Evolutionary conservation across 2,329 filamentous ascomycete genomes (phyloP).

Genomic region (Fusarium circinatum): DNA sequence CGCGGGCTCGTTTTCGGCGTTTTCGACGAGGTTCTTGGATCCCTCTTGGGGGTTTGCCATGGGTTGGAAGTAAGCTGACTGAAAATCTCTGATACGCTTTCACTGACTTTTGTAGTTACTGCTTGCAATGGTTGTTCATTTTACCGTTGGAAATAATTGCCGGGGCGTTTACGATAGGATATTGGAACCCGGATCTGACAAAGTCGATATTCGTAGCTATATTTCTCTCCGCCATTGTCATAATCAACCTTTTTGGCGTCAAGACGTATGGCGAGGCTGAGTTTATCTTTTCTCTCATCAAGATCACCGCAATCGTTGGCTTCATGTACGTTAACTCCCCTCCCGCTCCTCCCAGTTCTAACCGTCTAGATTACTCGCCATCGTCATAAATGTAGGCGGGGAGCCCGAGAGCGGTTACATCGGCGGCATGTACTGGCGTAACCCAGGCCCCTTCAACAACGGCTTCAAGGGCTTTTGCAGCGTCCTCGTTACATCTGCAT

Average conservation of each 20-base stretch:
- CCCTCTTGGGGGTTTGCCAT: slow-evolving; percentile 96
- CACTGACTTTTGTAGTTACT: slow-evolving; percentile 67
- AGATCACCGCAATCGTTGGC: slow-evolving; percentile 84
- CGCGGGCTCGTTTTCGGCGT: slow-evolving; percentile 90
- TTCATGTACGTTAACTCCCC: slow-evolving; percentile 75
- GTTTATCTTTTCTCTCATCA: slow-evolving; percentile 87
- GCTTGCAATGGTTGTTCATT: slow-evolving; percentile 86
- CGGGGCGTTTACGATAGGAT: slow-evolving; percentile 83
- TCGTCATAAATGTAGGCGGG: slow-evolving; percentile 86
- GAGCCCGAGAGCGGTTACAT: slow-evolving; percentile 80
- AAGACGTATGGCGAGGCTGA: slow-evolving; percentile 91
- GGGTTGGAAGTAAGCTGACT: slow-evolving; percentile 81
- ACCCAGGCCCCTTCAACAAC: slow-evolving; percentile 84
- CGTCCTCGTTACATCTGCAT: slow-evolving; percentile 80
- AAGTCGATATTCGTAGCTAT: slow-evolving; percentile 83
- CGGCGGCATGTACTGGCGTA: slow-evolving; percentile 78
- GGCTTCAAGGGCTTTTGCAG: slow-evolving; percentile 84
- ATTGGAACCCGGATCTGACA: slow-evolving; percentile 74
- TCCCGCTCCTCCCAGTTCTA: neutral
- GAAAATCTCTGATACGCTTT: fast-evolving
- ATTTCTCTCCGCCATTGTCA: slow-evolving; percentile 79
- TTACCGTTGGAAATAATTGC: slow-evolving; percentile 88
- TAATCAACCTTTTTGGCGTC: slow-evolving; percentile 89
- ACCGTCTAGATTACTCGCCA: slow-evolving; percentile 75
- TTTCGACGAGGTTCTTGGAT: slow-evolving; percentile 93